These are phyloP conservation scores for Leucosporidium yakuticum DNA, from an alignment of 768 basidiomycete species.

Conservation along the genomic window DNA sequence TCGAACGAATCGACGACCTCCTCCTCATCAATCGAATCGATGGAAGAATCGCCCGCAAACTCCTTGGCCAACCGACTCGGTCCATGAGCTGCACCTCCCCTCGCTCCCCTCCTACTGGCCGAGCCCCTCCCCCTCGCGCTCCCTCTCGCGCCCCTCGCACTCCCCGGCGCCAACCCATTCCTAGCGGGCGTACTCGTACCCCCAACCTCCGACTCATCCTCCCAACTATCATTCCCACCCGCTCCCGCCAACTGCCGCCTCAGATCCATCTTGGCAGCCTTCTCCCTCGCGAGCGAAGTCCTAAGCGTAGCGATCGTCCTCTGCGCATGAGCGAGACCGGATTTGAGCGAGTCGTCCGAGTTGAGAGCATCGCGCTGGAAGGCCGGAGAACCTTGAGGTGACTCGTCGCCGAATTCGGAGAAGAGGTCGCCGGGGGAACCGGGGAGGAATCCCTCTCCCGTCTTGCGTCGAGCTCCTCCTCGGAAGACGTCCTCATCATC, in stretches of 20 bases:
- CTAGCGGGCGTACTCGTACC: background rate
- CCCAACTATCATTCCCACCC: background rate
- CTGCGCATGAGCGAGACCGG: constrained; percentile 77
- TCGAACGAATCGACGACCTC: constrained; percentile 39
- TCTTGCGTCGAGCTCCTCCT: constrained; percentile 39
- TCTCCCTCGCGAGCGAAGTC: constrained; percentile 71
- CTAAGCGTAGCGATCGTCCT: constrained; percentile 77
- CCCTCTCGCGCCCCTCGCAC: constrained; percentile 23
- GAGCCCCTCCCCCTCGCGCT: constrained; percentile 47
- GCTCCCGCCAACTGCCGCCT: constrained; percentile 52
- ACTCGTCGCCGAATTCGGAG: constrained; percentile 28
- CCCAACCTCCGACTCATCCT: background rate
- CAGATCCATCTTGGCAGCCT: constrained; percentile 68
- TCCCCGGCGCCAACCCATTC: background rate
- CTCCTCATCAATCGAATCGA: constrained; percentile 23
- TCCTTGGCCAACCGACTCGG: background rate
- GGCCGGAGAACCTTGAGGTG: constrained; percentile 30
- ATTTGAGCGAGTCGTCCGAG: constrained; percentile 56
- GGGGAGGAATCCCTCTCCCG: constrained; percentile 33
- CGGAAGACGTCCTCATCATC: constrained; percentile 45
- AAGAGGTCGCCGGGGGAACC: constrained; percentile 7
- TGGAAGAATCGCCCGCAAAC: constrained; percentile 25
- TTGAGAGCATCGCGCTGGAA: constrained; percentile 58
- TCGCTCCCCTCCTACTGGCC: constrained; percentile 42
- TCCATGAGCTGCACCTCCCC: constrained; percentile 4